Evolutionary conservation across 305 asterid genomes (phyloP), one percentile per base, ranked within the genome.

Genomic region (Euphrasia arctica): DNA sequence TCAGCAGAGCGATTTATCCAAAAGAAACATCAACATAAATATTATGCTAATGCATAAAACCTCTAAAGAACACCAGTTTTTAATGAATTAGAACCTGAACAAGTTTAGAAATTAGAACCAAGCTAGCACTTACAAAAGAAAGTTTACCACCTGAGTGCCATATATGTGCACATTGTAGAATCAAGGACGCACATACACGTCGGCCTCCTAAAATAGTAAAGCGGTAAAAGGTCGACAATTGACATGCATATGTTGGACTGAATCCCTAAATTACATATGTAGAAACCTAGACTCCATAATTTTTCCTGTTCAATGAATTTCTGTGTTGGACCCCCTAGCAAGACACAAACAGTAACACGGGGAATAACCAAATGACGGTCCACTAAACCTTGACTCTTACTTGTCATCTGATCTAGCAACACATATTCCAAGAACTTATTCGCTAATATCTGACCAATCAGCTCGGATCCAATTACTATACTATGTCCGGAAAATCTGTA

Each of bases 121-220:
- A 49, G 5, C 11, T 10, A 55, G 50, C 65, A 54, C 36, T 13
- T 34, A 13, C 4, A 5, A 34, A 1, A 34, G 42, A 34, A 34
- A 34, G 9, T 34, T 5, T 34, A 5, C 42, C 42, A 34, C 42
- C 42, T 5, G 42, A 34, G 42, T 34, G 6, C 42, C 42, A 34
- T 0, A 5, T 32, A 32, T 5, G 25, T 51, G 59, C 58, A 58
- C 63, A 4, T 12, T 42, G 51, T n/a, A 41, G 52, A 62, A 58
- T 36, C 25, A 51, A 56, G 22, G 50, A 59, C 10, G 41, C 41
- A 31, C 63, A 45, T 10, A 42, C 15, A 41, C 29, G 48, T 42
- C 57, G 29, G 22, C 34, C 58, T 18, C 58, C n/a, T 52, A 52
- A 18, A 69, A 14, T 45, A 42, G 52, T 51, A 62, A 56, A 67